Base-by-base conservation (phyloP, 2,329 filamentous ascomycete genomes). In the Ophiocordyceps polyrhachis-furcata region DNA sequence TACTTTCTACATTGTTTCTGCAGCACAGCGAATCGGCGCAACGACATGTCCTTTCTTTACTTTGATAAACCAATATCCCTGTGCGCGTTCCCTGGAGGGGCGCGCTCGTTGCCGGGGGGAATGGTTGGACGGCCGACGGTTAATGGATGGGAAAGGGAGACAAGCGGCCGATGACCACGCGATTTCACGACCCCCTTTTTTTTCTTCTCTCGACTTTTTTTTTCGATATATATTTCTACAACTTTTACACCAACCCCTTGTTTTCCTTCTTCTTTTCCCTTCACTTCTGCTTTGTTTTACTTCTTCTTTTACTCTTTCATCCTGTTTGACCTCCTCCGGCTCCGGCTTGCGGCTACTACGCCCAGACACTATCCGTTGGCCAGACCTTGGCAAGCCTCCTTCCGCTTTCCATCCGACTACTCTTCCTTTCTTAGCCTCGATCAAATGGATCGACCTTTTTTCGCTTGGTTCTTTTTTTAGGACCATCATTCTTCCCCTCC, bases 21-120 rank as follows among this genome's bases (percentile, higher is more conserved):
- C 55, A 54, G 56, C 60, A 63, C 58, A 62, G 61, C 61, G 61
- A 62, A 49, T 51, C 50, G 61, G 61, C 61, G 61, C 58, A 62
- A 44, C 46, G 49, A 51, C 57, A 51, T 56, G 51, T 55, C 56
- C 58, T 50, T 46, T 47, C 45, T 49, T 15, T 37, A n/a, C 32
- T 37, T 37, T n/a, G n/a, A 37, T n/a, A 13, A 17, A 37, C 14
- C 32, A 37, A 4, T 17, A 7, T 15, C 29, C 13, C 29, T 14
- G 12, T 17, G 32, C 14, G 32, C 32, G 32, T 37, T 15, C 32
- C 32, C 32, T 37, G 32, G 32, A 41, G 40, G 40, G 5, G 40
- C 20, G 40, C 14, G 40, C 40, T 40, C 17, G 37, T 40, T 40
- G n/a, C 37, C 17, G 17, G 12, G 40, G 35, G 15, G 35, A 3